phyloP scores from a whole-genome alignment of 2,329 filamentous ascomycete genomes.

The Alternaria novae-zelandiae region DNA sequence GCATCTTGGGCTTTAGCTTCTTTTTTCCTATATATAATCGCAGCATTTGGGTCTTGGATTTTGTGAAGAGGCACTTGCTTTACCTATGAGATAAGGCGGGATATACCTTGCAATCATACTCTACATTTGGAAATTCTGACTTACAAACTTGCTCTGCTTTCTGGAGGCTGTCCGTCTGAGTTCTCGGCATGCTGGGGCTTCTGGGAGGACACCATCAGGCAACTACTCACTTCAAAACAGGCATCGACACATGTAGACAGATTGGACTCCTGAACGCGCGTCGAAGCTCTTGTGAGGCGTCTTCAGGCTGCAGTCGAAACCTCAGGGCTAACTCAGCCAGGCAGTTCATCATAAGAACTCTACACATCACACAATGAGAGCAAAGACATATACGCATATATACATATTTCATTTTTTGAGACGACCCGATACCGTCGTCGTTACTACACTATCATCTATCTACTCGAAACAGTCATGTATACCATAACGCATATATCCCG shows the following conservation, averaged over 20 bases:
- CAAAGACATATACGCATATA: background rate
- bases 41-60: conserved; percentile 15
- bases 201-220: background rate
- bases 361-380: background rate
- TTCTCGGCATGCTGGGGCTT: background rate
- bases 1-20: conserved; percentile 10
- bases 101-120: conserved; percentile 24
- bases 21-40: conserved; percentile 12
- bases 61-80: conserved; percentile 1
- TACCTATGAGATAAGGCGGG: background rate
- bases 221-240: background rate
- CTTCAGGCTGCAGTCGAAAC: background rate
- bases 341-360: too few relatives aligned
- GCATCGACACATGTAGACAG: background rate
- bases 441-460: background rate
- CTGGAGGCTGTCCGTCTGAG: background rate
- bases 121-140: background rate
- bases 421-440: background rate
- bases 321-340: background rate
- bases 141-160: background rate
- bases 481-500: conserved; percentile 3
- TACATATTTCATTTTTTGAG: background rate
- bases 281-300: background rate
- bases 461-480: background rate
- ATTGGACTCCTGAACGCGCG: background rate